These are phyloP conservation scores for Nigrospora sphaerica DNA, from an alignment of 2,329 filamentous ascomycete species.

Conservation along the genomic window DNA sequence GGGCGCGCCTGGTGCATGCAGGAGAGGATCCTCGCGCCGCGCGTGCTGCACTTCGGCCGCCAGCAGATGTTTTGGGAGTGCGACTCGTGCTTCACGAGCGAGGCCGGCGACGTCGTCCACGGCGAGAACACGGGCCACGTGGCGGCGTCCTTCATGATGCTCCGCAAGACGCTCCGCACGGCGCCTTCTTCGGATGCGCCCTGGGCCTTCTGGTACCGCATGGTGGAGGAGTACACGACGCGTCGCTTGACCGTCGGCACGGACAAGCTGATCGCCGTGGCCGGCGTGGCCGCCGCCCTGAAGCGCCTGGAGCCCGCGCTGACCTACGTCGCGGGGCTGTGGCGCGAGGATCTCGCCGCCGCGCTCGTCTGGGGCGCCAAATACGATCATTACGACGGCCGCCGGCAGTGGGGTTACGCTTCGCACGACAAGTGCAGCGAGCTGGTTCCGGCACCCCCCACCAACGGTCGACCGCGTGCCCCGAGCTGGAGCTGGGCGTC, in stretches of 20 bases:
- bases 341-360: slow-evolving; percentile 10
- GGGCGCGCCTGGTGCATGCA: background rate
- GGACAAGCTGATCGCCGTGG: background rate
- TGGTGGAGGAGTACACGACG: background rate
- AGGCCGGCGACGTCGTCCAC: background rate
- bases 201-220: background rate
- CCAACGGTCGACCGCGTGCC: slow-evolving; percentile 2
- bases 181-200: too few relatives aligned
- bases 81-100: background rate
- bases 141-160: slow-evolving; percentile 8
- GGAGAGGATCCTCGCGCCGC: background rate
- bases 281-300: background rate
- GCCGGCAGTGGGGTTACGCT: slow-evolving; percentile 8
- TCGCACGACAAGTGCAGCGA: slow-evolving; percentile 2
- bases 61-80: background rate
- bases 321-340: slow-evolving; percentile 12
- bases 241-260: background rate
- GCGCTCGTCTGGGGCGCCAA: slow-evolving; percentile 11
- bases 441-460: slow-evolving; percentile 2
- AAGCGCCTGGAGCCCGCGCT: background rate
- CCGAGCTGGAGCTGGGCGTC: slow-evolving; percentile 14
- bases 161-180: background rate
- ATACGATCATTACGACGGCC: slow-evolving; percentile 7
- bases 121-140: background rate
- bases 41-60: background rate